A percentile compares a stretch with the other conserved stretches of the same genome.
These are phyloP conservation scores for Nicotiana rustica DNA, from an alignment of 305 asterid genomes.

Conservation along the genomic window DNA sequence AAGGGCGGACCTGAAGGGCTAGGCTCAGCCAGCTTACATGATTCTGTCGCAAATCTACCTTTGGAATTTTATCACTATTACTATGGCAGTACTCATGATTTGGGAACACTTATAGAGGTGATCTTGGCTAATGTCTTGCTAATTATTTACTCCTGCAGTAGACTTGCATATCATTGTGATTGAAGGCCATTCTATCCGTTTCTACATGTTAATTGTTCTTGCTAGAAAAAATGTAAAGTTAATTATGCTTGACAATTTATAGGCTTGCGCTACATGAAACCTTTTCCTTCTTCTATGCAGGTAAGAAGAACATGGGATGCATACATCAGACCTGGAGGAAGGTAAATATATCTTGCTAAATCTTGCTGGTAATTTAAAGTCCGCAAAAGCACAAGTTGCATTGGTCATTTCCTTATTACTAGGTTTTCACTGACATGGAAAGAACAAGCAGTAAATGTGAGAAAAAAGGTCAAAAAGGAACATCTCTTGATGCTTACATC, in stretches of 20 bases:
- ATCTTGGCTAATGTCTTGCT: constrained; percentile 33
- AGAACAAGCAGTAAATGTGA: background rate
- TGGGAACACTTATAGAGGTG: constrained; percentile 97
- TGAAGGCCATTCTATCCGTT: background rate
- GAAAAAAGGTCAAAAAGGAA: constrained; percentile 2
- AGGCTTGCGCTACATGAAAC: constrained; percentile 1
- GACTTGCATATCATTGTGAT: constrained; percentile 6
- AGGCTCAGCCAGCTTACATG: constrained; percentile 54
- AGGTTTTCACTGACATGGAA: background rate
- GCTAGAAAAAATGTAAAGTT: background rate
- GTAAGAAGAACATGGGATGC: constrained; percentile 95
- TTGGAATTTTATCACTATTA: constrained; percentile 93
- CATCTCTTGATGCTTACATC: background rate
- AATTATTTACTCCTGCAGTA: constrained; percentile 9
- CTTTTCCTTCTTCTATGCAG: constrained; percentile 51
- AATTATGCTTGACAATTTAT: background rate
- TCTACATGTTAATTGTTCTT: background rate
- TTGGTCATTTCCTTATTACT: background rate
- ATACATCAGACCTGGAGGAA: constrained; percentile 90
- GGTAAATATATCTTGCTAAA: constrained; percentile 50
- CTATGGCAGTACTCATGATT: constrained; percentile 87
- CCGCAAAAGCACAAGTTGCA: constrained; percentile 1
- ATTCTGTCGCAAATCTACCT: constrained; percentile 68
- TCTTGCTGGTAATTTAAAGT: background rate
- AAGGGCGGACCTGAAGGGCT: constrained; percentile 46